These are phyloP conservation scores for Ganoderma lucidum DNA, from an alignment of 1,284 basidiomycete species.

Conservation along the genomic window DNA sequence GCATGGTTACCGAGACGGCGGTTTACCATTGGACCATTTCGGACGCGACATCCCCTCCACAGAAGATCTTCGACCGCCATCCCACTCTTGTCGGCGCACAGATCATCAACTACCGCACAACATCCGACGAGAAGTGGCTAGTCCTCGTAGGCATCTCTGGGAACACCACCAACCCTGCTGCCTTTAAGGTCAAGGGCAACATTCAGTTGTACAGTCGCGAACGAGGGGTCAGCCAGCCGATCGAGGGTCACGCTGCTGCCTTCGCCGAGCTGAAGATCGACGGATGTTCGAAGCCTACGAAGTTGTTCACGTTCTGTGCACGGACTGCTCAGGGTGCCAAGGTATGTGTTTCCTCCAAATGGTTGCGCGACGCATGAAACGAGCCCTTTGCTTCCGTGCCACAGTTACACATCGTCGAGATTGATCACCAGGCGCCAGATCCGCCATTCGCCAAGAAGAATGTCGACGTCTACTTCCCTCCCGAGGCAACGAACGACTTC, in stretches of 20 bases:
- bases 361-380: background rate
- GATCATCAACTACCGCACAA: slow-evolving; percentile 98
- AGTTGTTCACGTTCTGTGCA: slow-evolving; percentile 96
- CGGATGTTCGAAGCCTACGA: slow-evolving; percentile 83
- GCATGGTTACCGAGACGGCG: slow-evolving; percentile 94
- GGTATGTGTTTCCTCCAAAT: slow-evolving; percentile 55
- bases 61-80: slow-evolving; percentile 98
- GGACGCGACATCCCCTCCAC: slow-evolving; percentile 77
- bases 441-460: slow-evolving; percentile 98
- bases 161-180: slow-evolving; percentile 90
- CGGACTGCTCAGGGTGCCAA: slow-evolving; percentile 97
- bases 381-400: slow-evolving; percentile 7
- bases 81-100: slow-evolving; percentile 93
- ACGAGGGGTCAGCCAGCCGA: slow-evolving; percentile 96
- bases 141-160: slow-evolving; percentile 96
- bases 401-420: slow-evolving; percentile 99
- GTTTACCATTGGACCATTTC: slow-evolving; percentile 95
- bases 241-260: slow-evolving; percentile 98
- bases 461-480: slow-evolving; percentile 99
- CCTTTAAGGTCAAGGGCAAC: slow-evolving; percentile 97
- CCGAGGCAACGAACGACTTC: slow-evolving; percentile 98
- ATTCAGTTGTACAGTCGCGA: slow-evolving; percentile 95
- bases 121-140: slow-evolving; percentile 96
- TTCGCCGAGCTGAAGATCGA: slow-evolving; percentile 95
- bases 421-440: slow-evolving; percentile 96